Percentiles rank a stretch among this genome's conserved stretches.
Conservation (phyloP, 2,329 filamentous ascomycete species). For the Fusarium verticillioides region DNA sequence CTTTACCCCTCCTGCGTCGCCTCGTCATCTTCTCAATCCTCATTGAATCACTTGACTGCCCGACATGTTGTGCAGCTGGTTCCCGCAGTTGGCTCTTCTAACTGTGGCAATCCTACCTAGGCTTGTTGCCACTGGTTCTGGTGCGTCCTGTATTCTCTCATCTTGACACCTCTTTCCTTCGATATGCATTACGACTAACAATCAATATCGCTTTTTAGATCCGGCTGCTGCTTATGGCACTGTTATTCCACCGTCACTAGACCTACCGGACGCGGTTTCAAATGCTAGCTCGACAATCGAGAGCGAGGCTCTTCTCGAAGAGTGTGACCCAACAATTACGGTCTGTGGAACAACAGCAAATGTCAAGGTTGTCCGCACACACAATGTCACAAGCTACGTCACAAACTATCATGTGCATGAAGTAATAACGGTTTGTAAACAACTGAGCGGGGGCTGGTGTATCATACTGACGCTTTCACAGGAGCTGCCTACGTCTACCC, state of each 20-base stretch:
- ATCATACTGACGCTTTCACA: not conserved
- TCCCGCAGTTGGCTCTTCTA: not conserved
- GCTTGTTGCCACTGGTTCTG: not conserved
- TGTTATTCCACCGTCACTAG: accelerated
- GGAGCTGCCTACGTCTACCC: not conserved
- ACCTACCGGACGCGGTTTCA: accelerated
- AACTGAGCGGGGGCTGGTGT: too few species aligned
- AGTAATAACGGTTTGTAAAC: not conserved
- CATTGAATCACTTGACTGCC: not conserved
- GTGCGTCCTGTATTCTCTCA: accelerated
- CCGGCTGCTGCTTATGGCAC: not conserved
- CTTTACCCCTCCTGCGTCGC: not conserved
- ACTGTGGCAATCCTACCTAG: accelerated
- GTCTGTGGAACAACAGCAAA: not conserved
- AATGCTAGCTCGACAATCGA: not conserved
- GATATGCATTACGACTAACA: not conserved
- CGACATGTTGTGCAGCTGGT: not conserved
- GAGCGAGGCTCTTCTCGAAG: not conserved
- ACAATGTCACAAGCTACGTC: not conserved
- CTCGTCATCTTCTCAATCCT: not conserved
- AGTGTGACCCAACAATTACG: not conserved
- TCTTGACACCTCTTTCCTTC: accelerated
- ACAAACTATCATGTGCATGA: too few species aligned
- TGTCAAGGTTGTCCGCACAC: not conserved
- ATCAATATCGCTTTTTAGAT: accelerated